Percentiles rank a stretch among this genome's conserved stretches.
phyloP scores from a whole-genome alignment of 257 asterid species.

The Sherardia arvensis region DNA sequence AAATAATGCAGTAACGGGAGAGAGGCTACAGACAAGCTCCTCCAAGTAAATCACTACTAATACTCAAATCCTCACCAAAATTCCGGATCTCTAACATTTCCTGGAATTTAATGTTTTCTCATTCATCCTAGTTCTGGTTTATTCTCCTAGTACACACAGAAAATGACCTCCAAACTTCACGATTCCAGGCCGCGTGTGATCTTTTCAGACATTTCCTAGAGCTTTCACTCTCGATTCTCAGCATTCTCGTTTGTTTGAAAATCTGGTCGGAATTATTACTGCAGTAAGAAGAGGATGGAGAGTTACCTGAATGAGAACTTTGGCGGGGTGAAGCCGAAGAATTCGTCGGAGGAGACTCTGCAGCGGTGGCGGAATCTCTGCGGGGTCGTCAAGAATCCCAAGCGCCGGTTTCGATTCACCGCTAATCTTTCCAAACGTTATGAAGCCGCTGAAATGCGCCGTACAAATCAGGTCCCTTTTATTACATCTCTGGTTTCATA shows the following conservation, averaged over 20 bases:
- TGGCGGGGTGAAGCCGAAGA: slow-evolving; percentile 66
- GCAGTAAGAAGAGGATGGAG: slow-evolving; percentile 26
- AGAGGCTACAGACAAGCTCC: neutral
- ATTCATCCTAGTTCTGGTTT: neutral
- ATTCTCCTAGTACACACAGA: neutral
- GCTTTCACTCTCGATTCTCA: slow-evolving; percentile 3
- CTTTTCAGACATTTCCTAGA: slow-evolving; percentile 3
- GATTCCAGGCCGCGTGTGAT: neutral
- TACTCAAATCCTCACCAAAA: slow-evolving; percentile 7
- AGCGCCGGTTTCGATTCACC: slow-evolving; percentile 76
- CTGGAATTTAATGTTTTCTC: neutral
- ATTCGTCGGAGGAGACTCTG: slow-evolving; percentile 59
- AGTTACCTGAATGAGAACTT: slow-evolving; percentile 52
- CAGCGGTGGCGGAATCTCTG: slow-evolving; percentile 72
- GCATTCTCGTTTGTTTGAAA: neutral
- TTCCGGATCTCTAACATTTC: slow-evolving; percentile 19
- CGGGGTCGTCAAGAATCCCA: slow-evolving; percentile 69
- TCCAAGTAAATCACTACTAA: slow-evolving; percentile 5
- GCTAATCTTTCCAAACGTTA: slow-evolving; percentile 72
- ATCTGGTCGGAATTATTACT: neutral
- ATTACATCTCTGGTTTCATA: too few relatives aligned
- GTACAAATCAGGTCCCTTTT: slow-evolving; percentile 55
- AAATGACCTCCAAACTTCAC: slow-evolving; percentile 10
- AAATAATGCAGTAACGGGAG: neutral
- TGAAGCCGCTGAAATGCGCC: slow-evolving; percentile 81